Base-by-base conservation (phyloP, 257 asterid genomes). In the Misopates orontium region DNA sequence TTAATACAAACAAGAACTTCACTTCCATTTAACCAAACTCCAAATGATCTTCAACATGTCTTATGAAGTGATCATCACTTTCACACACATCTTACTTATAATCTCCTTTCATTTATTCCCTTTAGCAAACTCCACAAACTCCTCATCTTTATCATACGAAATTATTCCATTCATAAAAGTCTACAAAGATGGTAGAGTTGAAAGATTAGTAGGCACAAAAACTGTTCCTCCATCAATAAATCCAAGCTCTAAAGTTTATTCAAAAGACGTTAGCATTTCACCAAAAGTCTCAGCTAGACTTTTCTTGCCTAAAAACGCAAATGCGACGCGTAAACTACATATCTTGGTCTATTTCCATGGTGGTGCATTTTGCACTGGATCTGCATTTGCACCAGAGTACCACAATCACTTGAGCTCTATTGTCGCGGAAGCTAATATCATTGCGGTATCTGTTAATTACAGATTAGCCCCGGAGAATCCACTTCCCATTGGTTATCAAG, bases 401-500 rank as follows among this genome's bases (percentile, higher is more conserved):
- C 64, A 58, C 25, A 18, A 36, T 31, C 70, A 72, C 72, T 13
- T 87, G 5, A 74, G 48, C 59, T 54, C 73, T 44, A 62, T 90
- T 19, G 86, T 67, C 2, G 70, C 78, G 4, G 67, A 73, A 50
- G 87, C 94, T 0, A 64, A 80, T 1, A 77, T 76, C 6, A 55
- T 78, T 15, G 77, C 75, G 2, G 75, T 87, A 0, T 90, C 97
- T 0, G 83, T 87, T 0, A 74, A 87, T 32, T 87, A 90, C 73
- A 71, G 95, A 22, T 56, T 83, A 55, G 95, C 95, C 22, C 95
- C 95, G 0, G 91, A 87, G 50, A 28, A 81, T 67, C 90, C 75
- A 8, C 79, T 90, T 0, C 97, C 95, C 0, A 36, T 39, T 5
- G 91, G 79, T 14, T 77, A 80, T 25, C 66, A 83, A 42, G 97